Percentiles rank a stretch among this genome's conserved stretches.
phyloP scores from a whole-genome alignment of 169 alveolate genomes.

The Toxoplasma gondii region DNA sequence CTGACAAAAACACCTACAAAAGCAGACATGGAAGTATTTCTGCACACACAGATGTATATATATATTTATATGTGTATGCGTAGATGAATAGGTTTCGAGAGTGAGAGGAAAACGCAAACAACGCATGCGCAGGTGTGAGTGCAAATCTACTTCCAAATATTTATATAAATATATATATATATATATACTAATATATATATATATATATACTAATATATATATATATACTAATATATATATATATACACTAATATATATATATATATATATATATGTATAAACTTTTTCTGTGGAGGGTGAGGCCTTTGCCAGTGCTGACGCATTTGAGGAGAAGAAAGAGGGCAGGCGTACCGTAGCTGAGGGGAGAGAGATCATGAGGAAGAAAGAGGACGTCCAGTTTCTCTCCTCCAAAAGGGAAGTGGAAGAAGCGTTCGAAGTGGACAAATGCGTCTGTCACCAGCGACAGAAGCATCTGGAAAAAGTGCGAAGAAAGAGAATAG shows the following conservation, averaged over 20 bases:
- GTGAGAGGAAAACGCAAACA: no score
- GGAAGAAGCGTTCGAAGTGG: slow-evolving; percentile 1
- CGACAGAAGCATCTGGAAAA: slow-evolving; percentile 17
- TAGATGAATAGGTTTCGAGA: no score
- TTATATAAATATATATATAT: not conserved
- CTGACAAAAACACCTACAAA: not conserved
- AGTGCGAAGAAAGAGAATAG: not conserved
- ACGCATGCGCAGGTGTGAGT: no score
- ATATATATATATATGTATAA: no score
- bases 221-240: not conserved
- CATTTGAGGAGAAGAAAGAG: not conserved
- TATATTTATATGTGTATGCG: not conserved
- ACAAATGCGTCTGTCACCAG: not conserved
- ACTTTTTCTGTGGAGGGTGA: not conserved
- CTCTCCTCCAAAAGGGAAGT: not conserved
- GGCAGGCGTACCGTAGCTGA: not conserved
- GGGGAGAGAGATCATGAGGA: slow-evolving; percentile 9
- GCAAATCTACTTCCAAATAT: no score
- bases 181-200: not conserved
- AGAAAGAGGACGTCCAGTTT: slow-evolving; percentile 4
- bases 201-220: not conserved
- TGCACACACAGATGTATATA: not conserved
- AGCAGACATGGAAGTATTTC: not conserved
- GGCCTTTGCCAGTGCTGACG: not conserved
- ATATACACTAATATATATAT: no score